These are phyloP conservation scores for Magnusiomyces tetraspermus DNA, from an alignment of 1,139 yeast genomes.

Conservation along the genomic window DNA sequence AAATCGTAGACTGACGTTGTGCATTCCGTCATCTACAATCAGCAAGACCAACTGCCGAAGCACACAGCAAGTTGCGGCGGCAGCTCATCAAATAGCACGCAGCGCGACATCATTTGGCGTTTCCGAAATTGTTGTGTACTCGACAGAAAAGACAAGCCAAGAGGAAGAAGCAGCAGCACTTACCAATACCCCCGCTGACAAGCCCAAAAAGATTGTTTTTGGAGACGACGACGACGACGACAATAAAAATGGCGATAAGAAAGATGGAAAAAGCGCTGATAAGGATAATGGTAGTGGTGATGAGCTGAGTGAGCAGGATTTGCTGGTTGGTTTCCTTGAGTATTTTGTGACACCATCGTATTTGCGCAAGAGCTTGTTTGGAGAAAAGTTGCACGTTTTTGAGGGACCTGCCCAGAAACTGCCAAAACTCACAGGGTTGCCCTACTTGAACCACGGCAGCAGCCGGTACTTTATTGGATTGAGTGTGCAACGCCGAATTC, in stretches of 20 bases:
- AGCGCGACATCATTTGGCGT: slow-evolving; percentile 61
- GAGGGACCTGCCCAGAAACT: slow-evolving; percentile 51
- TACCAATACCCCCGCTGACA: slow-evolving; percentile 26
- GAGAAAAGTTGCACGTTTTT: slow-evolving; percentile 40
- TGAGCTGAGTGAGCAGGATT: slow-evolving; percentile 34
- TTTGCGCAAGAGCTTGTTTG: slow-evolving; percentile 55
- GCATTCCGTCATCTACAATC: slow-evolving; percentile 58
- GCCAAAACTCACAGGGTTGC: slow-evolving; percentile 65
- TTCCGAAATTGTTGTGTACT: slow-evolving; percentile 56
- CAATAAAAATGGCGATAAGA: slow-evolving; percentile 12
- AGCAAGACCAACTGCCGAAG: slow-evolving; percentile 46
- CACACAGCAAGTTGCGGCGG: slow-evolving; percentile 61
- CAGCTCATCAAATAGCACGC: slow-evolving; percentile 71
- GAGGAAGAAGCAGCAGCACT: slow-evolving; percentile 20
- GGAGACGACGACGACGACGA: slow-evolving; percentile 16
- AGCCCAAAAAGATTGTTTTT: slow-evolving; percentile 23
- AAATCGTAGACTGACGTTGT: slow-evolving; percentile 28
- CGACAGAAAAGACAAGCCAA: slow-evolving; percentile 24
- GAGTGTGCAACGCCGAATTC: slow-evolving; percentile 48
- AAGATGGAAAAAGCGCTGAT: slow-evolving; percentile 9
- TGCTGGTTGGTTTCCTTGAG: slow-evolving; percentile 65
- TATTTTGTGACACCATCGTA: slow-evolving; percentile 84
- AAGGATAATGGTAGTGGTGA: slow-evolving; percentile 3
- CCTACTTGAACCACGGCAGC: slow-evolving; percentile 50
- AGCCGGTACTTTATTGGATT: slow-evolving; percentile 52